A percentile compares a stretch with the other conserved stretches of the same genome.
phyloP scores from a whole-genome alignment of 768 basidiomycete genomes.

The Suillus fuscotomentosus region DNA sequence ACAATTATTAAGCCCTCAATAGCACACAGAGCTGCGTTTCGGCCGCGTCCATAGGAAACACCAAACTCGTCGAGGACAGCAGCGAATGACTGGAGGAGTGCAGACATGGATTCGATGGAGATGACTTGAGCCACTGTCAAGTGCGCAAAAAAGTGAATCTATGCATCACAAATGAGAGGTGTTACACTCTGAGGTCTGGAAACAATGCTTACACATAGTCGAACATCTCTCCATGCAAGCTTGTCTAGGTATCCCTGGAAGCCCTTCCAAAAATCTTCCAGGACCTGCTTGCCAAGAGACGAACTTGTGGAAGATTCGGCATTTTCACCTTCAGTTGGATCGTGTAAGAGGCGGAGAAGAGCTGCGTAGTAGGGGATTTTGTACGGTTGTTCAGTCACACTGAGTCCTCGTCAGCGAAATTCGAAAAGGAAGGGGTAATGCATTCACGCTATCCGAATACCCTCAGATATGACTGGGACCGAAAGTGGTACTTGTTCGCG shows the following conservation, averaged over 20 bases:
- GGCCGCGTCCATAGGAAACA: conserved; percentile 81
- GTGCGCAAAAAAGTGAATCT: conserved; percentile 96
- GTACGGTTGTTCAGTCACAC: conserved; percentile 89
- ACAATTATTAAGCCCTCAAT: conserved; percentile 80
- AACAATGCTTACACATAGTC: conserved; percentile 69
- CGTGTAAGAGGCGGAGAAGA: conserved; percentile 67
- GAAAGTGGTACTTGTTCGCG: conserved; percentile 56
- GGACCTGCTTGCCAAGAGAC: conserved; percentile 66
- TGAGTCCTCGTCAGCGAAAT: conserved; percentile 28
- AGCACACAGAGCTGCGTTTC: conserved; percentile 77
- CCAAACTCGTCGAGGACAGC: conserved; percentile 88
- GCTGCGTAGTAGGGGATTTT: conserved; percentile 91
- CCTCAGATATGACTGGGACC: conserved; percentile 67
- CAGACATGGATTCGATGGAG: conserved; percentile 73
- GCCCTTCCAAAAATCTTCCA: conserved; percentile 90
- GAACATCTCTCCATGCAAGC: conserved; percentile 86
- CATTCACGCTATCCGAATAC: conserved; percentile 66
- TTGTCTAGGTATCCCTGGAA: conserved; percentile 90
- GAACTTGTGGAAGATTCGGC: conserved; percentile 29
- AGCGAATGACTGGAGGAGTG: conserved; percentile 80
- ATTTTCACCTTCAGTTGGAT: conserved; percentile 38
- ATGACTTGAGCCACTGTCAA: conserved; percentile 75
- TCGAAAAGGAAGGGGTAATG: not conserved
- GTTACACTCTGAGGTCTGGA: not conserved
- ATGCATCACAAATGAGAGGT: conserved; percentile 9